A percentile compares a stretch with the other conserved stretches of the same genome.
Conservation (phyloP, 1,284 basidiomycete species). For the Puccinia coronata region DNA sequence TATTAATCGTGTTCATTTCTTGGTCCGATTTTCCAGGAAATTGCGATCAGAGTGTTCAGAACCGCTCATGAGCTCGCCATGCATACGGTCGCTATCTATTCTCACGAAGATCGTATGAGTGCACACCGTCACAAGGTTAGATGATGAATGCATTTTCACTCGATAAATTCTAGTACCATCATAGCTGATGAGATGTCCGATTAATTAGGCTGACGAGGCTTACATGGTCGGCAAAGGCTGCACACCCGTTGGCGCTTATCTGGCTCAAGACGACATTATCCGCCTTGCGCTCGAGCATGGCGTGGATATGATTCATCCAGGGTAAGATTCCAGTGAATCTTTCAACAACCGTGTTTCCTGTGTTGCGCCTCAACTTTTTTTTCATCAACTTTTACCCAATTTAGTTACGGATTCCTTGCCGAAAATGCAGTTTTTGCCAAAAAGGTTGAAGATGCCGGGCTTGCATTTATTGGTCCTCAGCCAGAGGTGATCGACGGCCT, state of each 20-base stretch:
- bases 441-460: slow-evolving; percentile 94
- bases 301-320: slow-evolving; percentile 99
- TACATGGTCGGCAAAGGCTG: slow-evolving; percentile 96
- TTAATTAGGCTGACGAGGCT: slow-evolving; percentile 86
- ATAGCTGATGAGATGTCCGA: not conserved
- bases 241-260: slow-evolving; percentile 92
- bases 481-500: slow-evolving; percentile 96
- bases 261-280: slow-evolving; percentile 97
- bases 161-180: not conserved
- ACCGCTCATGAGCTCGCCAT: slow-evolving; percentile 98
- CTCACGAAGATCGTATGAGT: slow-evolving; percentile 90
- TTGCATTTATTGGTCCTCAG: slow-evolving; percentile 93
- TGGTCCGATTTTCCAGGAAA: slow-evolving; percentile 70
- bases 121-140: slow-evolving; percentile 93
- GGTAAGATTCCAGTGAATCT: slow-evolving; percentile 62
- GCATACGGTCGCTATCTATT: slow-evolving; percentile 99
- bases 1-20: slow-evolving; percentile 38
- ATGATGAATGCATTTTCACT: not conserved
- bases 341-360: too few species aligned
- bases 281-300: slow-evolving; percentile 90
- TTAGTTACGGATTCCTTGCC: slow-evolving; percentile 94
- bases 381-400: slow-evolving; percentile 27
- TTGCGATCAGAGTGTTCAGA: slow-evolving; percentile 97
- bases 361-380: slow-evolving; percentile 2
- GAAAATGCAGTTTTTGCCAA: slow-evolving; percentile 95